These are phyloP conservation scores for Chaetomium globosum DNA, from an alignment of 2,329 filamentous ascomycete genomes.

Conservation along the genomic window DNA sequence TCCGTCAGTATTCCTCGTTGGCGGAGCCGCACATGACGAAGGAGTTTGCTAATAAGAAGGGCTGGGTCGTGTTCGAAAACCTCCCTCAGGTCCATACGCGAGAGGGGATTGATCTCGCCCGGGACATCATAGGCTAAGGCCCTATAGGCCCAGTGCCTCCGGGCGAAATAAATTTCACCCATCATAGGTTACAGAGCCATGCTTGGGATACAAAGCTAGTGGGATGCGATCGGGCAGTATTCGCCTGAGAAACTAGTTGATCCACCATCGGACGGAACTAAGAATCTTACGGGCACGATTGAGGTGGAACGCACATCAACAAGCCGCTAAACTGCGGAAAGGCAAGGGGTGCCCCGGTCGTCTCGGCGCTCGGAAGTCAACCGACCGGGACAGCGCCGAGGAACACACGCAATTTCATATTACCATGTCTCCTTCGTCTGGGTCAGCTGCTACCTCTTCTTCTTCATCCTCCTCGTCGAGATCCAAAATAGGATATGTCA, in stretches of 20 bases:
- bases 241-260: too few relatives aligned
- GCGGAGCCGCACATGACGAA: slow-evolving; percentile 3
- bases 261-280: too few relatives aligned
- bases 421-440: slow-evolving; percentile 32
- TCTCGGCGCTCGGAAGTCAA: neutral
- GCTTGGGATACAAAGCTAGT: too few relatives aligned
- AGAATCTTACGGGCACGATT: too few relatives aligned
- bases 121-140: too few relatives aligned
- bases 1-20: slow-evolving; percentile 6
- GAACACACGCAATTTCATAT: slow-evolving; percentile 35
- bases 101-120: neutral
- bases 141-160: too few relatives aligned
- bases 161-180: too few relatives aligned
- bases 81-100: slow-evolving; percentile 5
- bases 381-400: neutral
- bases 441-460: slow-evolving; percentile 38
- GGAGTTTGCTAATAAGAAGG: slow-evolving; percentile 3
- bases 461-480: slow-evolving; percentile 70
- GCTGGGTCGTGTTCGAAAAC: slow-evolving; percentile 5
- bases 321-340: too few relatives aligned
- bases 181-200: too few relatives aligned
- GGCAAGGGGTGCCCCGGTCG: too few relatives aligned
- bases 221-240: too few relatives aligned
- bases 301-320: too few relatives aligned
- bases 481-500: slow-evolving; percentile 85